Base-by-base conservation (phyloP, 345 rosid species). In the Raphanus sativus region DNA sequence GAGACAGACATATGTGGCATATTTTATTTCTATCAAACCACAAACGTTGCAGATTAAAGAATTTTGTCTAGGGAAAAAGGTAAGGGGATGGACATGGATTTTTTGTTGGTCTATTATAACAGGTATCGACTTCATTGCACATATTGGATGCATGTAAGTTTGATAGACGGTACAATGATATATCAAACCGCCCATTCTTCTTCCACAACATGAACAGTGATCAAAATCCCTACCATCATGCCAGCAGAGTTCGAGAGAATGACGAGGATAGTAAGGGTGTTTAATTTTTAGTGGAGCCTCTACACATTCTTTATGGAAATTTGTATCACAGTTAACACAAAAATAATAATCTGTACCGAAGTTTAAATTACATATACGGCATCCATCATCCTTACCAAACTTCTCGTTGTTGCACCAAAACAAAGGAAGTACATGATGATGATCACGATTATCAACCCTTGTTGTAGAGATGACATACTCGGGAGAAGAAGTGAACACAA, bases 21-120 rank as follows among this genome's bases (percentile, higher is more conserved):
- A 1, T 29, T 26, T 17, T 28, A 28, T 28, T 12, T 29, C 45
- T 11, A 56, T 2, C 61, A 40, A 36, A 17, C 73, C 73, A 58
- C 73, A 75, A 10, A 67, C 10, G 12, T 75, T 56, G 66, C 73
- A 75, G 8, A 5, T 58, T 17, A 75, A 45, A 4, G 62, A 56
- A 42, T 3, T 7, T 65, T 58, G 60, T 67, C 45, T 65, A 0
- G 67, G 11, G 13, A 75, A 67, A 6, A 28, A 8, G 4, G 10
- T 55, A 13, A 67, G 73, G 0, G 65, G n/a, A 58, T 75, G 73
- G 2, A 29, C 16, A 30, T 75, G 73, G 0, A 21, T 28, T 45
- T 67, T 67, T 29, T 71, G 67, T 21, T n/a, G 34, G 8, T 75
- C 32, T 60, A 66, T 4, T 10, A 61, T 11, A 6, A 62, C 21